Percentiles rank a stretch among this genome's conserved stretches.
These are phyloP conservation scores for Nakazawaea ernobii DNA, from an alignment of 805 yeast genomes.

Conservation along the genomic window DNA sequence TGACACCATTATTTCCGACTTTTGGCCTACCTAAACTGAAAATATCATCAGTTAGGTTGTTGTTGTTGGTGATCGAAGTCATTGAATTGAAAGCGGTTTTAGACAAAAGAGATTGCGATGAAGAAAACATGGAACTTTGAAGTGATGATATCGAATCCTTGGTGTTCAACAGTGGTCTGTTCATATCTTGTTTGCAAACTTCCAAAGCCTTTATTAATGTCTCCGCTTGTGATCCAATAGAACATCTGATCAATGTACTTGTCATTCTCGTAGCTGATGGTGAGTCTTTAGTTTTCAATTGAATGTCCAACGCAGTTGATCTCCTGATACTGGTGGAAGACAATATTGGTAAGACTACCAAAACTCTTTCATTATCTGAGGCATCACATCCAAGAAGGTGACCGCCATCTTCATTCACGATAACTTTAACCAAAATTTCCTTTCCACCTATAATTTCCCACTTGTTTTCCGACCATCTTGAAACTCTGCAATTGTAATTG, in stretches of 20 bases:
- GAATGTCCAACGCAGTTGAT: constrained; percentile 17
- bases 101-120: constrained; percentile 1
- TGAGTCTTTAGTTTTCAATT: constrained; percentile 10
- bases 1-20: neutral
- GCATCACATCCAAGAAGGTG: constrained; percentile 5
- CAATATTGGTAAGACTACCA: constrained; percentile 16
- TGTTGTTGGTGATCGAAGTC: constrained; percentile 10
- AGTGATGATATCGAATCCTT: constrained; percentile 7
- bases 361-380: constrained; percentile 2
- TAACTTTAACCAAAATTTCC: constrained; percentile 2
- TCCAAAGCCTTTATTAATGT: constrained; percentile 9
- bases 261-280: constrained; percentile 5
- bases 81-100: constrained; percentile 3
- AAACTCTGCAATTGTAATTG: constrained; percentile 19
- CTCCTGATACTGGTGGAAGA: constrained; percentile 14
- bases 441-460: constrained; percentile 22
- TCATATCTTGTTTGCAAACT: constrained; percentile 3
- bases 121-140: neutral
- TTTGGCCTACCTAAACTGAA: constrained; percentile 9
- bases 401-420: constrained; percentile 6
- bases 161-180: constrained; percentile 3
- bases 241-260: constrained; percentile 8
- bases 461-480: constrained; percentile 20
- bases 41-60: constrained; percentile 7
- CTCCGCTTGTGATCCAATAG: constrained; percentile 8